Conservation (phyloP, 345 rosid genomes). For the Eucalyptus sideroxylon region DNA sequence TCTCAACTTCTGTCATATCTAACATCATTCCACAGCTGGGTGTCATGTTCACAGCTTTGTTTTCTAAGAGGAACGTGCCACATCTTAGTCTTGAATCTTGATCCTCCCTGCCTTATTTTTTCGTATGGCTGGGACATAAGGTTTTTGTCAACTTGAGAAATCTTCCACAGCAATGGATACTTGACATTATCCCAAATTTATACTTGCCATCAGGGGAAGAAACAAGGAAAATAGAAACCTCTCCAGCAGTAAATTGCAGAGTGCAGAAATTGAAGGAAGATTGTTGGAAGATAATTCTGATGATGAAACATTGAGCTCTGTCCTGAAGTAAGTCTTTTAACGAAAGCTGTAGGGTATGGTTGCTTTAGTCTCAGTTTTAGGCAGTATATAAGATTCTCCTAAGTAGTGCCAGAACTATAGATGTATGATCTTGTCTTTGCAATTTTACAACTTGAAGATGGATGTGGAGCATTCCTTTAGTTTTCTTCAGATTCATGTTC, state of each 20-base stretch:
- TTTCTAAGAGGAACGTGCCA: neutral
- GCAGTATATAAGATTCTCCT: neutral
- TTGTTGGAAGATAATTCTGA: conserved; percentile 15
- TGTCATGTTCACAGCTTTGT: neutral
- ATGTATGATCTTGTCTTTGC: neutral
- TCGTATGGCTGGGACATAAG: neutral
- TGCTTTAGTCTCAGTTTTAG: neutral
- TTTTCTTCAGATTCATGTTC: neutral
- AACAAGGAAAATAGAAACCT: neutral
- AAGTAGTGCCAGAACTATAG: neutral
- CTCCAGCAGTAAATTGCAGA: neutral
- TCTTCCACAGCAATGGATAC: neutral
- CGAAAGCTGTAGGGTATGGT: neutral
- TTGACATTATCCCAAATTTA: neutral
- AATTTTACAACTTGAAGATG: neutral
- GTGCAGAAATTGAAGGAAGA: neutral
- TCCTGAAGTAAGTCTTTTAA: conserved; percentile 24
- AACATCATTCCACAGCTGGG: neutral
- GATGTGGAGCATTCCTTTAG: neutral
- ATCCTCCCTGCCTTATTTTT: neutral
- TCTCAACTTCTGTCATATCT: neutral
- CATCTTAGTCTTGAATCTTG: neutral
- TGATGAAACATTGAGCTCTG: conserved; percentile 21
- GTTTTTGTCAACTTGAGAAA: neutral
- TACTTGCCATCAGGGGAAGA: conserved; percentile 6